These are phyloP conservation scores for Cicer judaicum DNA, from an alignment of 306 rosid genomes.

Conservation along the genomic window DNA sequence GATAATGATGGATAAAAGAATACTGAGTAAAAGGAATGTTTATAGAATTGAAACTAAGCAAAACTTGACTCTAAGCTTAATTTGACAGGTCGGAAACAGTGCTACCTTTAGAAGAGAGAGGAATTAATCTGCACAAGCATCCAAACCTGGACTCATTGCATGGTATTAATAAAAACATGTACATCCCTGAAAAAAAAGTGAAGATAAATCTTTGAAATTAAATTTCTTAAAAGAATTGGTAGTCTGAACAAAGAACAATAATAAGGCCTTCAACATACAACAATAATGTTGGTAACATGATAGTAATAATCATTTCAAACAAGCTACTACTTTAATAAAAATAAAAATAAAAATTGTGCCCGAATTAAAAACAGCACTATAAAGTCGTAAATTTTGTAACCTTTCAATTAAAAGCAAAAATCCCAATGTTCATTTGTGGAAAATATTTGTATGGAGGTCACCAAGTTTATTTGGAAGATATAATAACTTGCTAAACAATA, in stretches of 20 bases:
- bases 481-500: constrained; percentile 25
- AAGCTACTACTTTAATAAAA: constrained; percentile 7
- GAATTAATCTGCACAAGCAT: constrained; percentile 55
- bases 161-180: constrained; percentile 23
- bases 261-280: constrained; percentile 7
- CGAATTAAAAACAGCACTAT: not conserved
- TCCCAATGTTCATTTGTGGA: constrained; percentile 12
- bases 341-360: not conserved
- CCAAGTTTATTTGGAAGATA: constrained; percentile 32
- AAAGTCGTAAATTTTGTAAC: constrained; percentile 20
- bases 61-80: constrained; percentile 43
- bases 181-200: constrained; percentile 34
- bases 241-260: constrained; percentile 9
- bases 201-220: constrained; percentile 30
- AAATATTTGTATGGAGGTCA: constrained; percentile 20
- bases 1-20: constrained; percentile 33
- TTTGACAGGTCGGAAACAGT: constrained; percentile 49
- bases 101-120: constrained; percentile 38
- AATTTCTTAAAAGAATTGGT: constrained; percentile 15
- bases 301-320: constrained; percentile 9
- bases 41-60: constrained; percentile 57
- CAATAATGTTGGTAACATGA: constrained; percentile 2
- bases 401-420: not conserved
- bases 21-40: constrained; percentile 48
- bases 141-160: constrained; percentile 45